Percentiles rank a stretch among this genome's conserved stretches.
These are phyloP conservation scores for Yamadazyma endophytica DNA, from an alignment of 805 yeast genomes.

Conservation along the genomic window DNA sequence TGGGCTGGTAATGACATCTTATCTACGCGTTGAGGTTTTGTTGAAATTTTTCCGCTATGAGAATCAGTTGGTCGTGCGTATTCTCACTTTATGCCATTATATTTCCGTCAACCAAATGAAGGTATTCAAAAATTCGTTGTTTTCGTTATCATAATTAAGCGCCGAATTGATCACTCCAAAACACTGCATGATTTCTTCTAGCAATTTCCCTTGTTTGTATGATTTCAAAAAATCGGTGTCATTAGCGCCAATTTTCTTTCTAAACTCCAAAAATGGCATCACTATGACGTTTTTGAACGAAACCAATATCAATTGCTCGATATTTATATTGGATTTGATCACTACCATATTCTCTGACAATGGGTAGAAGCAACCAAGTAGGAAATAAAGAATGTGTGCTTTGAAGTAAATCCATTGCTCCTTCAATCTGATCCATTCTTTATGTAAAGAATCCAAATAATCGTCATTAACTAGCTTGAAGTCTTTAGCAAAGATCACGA, in stretches of 20 bases:
- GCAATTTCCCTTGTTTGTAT: slow-evolving; percentile 8
- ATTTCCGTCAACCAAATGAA: slow-evolving; percentile 19
- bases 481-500: slow-evolving; percentile 21
- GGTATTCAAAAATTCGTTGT: slow-evolving; percentile 14
- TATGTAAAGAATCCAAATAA: slow-evolving; percentile 4
- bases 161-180: slow-evolving; percentile 12
- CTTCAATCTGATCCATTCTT: slow-evolving; percentile 19
- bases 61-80: neutral
- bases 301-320: slow-evolving; percentile 22
- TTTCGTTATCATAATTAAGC: slow-evolving; percentile 2
- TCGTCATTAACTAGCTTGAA: slow-evolving; percentile 4
- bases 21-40: neutral
- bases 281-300: slow-evolving; percentile 26
- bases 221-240: slow-evolving; percentile 6
- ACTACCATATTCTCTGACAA: slow-evolving; percentile 14
- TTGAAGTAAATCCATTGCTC: slow-evolving; percentile 27
- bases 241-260: slow-evolving; percentile 8
- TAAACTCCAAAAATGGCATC: slow-evolving; percentile 18
- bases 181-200: slow-evolving; percentile 10
- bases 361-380: slow-evolving; percentile 23
- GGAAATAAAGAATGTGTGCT: slow-evolving; percentile 18
- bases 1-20: slow-evolving; percentile 61
- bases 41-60: neutral
- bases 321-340: slow-evolving; percentile 14
- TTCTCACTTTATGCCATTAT: neutral